Base-by-base conservation (phyloP, 768 basidiomycete species). In the Mycena galopus region DNA sequence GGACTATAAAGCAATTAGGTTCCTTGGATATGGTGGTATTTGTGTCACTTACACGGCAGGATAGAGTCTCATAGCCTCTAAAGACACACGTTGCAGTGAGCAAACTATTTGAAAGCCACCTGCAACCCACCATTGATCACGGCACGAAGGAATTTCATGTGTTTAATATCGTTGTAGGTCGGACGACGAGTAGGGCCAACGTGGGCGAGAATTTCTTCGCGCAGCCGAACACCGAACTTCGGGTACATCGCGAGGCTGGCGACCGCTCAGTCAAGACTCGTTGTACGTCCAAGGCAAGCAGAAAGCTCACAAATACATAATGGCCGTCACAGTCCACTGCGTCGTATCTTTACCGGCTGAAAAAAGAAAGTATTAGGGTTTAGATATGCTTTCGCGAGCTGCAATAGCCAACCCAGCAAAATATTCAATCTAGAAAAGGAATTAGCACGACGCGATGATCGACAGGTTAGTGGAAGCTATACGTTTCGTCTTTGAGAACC, bases 91-190 rank as follows among this genome's bases (percentile, higher is more conserved):
- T n/a, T 4, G 21, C 11, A 16, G 19, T 33, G 0, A 56, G 53
- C 33, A 29, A 27, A 30, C n/a, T n/a, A 30, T 30, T 7, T 11
- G 6, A 32, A 17, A 9, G 21, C 9, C 17, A 29, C 17, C 30
- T n/a, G 39, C 37, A 89, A 77, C 0, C 84, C 21, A 88, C 87
- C 89, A 74, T 91, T 90, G 58, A 90, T 85, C 51, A 90, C 86
- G 4, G 90, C 89, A 23, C 88, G 79, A 67, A 91, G 78, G 71
- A 87, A 92, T 66, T 89, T 90, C 89, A 91, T 88, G 19, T 84
- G 82, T 39, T 86, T 82, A 71, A 91, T 83, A 42, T 89, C 85
- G 32, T 89, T 89, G 72, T 87, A 88, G 0, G 88, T 86, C 1
- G 90, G 90, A 3, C 83, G 69, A 8, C 82, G 76, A 1, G 77